phyloP scores from a whole-genome alignment of 495 filamentous ascomycete genomes.

The Penicillium angulare region DNA sequence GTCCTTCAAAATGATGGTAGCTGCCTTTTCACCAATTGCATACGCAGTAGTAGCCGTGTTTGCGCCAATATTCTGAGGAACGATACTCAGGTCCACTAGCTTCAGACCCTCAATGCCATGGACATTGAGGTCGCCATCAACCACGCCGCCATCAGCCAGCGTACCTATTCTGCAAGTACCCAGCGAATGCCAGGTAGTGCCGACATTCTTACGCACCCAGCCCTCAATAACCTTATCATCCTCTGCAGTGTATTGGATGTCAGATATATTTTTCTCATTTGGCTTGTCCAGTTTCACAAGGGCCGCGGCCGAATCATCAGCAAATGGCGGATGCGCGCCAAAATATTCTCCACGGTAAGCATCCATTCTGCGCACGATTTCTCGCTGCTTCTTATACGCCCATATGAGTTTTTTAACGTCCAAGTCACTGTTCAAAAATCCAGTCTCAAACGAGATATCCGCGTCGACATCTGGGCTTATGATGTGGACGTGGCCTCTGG shows the following conservation, averaged over 20 bases:
- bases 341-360: not conserved
- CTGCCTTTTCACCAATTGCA: constrained; percentile 1
- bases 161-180: not conserved
- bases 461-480: not conserved
- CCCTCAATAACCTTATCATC: not conserved
- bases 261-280: not conserved
- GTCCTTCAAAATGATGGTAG: not conserved
- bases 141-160: not conserved
- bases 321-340: not conserved
- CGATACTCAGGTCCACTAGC: not conserved
- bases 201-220: not conserved
- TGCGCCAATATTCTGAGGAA: not conserved
- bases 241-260: constrained; percentile 1
- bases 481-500: not conserved
- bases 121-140: not conserved
- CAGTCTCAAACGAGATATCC: not conserved
- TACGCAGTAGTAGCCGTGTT: not conserved
- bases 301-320: not conserved
- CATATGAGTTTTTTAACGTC: not conserved
- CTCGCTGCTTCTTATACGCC: not conserved
- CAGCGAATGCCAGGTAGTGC: not conserved
- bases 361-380: not conserved
- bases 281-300: not conserved
- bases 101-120: not conserved
- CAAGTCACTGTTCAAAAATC: not conserved